Evolutionary conservation across 306 rosid genomes (phyloP).

Genomic region (Ceratonia siliqua): DNA sequence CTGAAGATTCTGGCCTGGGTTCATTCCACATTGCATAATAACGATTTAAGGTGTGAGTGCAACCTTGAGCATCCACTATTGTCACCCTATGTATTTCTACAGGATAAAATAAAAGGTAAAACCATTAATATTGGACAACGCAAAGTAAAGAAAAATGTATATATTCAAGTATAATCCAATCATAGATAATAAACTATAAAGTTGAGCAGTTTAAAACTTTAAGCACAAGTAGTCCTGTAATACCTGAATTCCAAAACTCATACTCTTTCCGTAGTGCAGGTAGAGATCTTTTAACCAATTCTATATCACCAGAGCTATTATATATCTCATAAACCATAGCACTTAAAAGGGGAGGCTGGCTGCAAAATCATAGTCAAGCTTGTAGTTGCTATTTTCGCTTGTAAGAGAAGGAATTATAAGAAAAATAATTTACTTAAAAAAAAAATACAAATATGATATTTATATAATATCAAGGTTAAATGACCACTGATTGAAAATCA

Average conservation of each 20-base stretch:
- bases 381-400: constrained; percentile 6
- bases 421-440: not conserved
- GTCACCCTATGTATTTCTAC: constrained; percentile 74
- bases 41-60: constrained; percentile 60
- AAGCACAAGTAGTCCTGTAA: constrained; percentile 13
- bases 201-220: constrained; percentile 11
- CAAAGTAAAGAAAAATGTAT: not conserved
- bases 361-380: constrained; percentile 44
- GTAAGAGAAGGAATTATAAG: constrained; percentile 16
- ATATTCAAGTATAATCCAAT: constrained; percentile 25
- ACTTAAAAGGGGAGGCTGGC: constrained; percentile 97
- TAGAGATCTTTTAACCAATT: constrained; percentile 65
- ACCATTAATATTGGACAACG: constrained; percentile 8
- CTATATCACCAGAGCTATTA: constrained; percentile 56
- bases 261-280: constrained; percentile 83
- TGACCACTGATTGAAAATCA: not conserved
- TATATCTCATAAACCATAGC: constrained; percentile 82
- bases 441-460: constrained; percentile 3
- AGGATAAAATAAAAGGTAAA: constrained; percentile 28
- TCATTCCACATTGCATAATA: constrained; percentile 90
- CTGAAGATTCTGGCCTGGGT: constrained; percentile 85
- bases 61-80: constrained; percentile 57
- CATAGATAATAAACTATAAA: not conserved
- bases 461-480: not conserved
- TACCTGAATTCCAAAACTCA: constrained; percentile 93